phyloP scores from a whole-genome alignment of 495 filamentous ascomycete species.

The Aspergillus kassunensis region DNA sequence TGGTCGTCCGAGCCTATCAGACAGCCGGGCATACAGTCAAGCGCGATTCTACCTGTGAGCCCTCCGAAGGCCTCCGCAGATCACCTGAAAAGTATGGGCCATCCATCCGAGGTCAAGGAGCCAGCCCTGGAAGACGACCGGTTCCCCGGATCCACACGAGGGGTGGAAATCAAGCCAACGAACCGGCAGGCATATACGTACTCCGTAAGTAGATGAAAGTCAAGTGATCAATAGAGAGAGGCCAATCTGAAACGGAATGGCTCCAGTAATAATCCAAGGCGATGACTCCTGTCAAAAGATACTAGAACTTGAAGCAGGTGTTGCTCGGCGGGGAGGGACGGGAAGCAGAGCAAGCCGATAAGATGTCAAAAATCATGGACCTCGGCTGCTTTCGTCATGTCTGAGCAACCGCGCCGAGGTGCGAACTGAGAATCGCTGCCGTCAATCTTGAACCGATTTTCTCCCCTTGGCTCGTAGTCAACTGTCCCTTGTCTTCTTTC shows the following conservation, averaged over 20 bases:
- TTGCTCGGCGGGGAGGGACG: slow-evolving; percentile 16
- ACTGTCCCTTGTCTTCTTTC: not conserved
- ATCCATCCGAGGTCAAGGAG: slow-evolving; percentile 25
- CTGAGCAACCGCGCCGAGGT: slow-evolving; percentile 35
- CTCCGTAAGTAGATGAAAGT: too few species aligned
- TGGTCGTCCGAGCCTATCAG: slow-evolving; percentile 10
- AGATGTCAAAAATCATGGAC: slow-evolving; percentile 18
- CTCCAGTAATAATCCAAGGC: not conserved
- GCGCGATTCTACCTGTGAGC: not conserved
- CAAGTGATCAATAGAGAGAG: not conserved
- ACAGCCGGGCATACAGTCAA: not conserved
- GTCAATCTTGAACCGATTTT: slow-evolving; percentile 5
- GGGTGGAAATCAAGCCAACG: not conserved
- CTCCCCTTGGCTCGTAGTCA: slow-evolving; percentile 1
- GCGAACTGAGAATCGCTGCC: not conserved
- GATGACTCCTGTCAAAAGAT: not conserved
- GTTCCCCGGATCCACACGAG: slow-evolving; percentile 7
- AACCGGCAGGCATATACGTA: too few species aligned
- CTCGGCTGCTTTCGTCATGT: slow-evolving; percentile 37
- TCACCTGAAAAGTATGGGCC: not conserved
- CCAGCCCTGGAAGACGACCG: not conserved
- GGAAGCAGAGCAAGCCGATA: slow-evolving; percentile 16
- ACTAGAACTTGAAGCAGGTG: not conserved
- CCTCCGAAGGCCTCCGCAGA: slow-evolving; percentile 16
- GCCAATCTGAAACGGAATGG: slow-evolving; percentile 3